Conservation (phyloP, 352 stramenopile genomes). For the Phytopythium kandeliae region DNA sequence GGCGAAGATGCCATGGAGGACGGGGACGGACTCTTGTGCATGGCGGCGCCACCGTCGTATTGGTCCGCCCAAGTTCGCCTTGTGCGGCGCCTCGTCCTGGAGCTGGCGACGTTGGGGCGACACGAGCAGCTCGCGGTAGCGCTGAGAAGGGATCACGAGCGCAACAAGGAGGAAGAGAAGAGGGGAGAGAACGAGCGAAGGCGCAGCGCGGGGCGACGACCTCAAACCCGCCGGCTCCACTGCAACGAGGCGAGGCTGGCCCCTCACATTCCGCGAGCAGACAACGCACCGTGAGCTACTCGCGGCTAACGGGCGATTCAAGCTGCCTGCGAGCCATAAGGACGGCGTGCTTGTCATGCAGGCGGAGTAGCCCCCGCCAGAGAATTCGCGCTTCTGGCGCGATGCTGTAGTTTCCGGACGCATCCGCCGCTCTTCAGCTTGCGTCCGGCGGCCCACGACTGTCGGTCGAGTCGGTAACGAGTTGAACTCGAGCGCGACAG, state of each 20-base stretch:
- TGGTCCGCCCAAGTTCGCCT: no score
- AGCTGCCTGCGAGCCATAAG: no score
- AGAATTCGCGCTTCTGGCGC: no score
- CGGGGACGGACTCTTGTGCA: conserved; percentile 1
- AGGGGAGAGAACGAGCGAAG: neutral
- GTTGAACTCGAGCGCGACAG: neutral
- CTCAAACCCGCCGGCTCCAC: neutral
- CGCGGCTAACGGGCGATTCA: neutral
- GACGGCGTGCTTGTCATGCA: no score
- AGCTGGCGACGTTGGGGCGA: neutral
- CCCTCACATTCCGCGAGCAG: neutral
- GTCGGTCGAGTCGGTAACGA: no score
- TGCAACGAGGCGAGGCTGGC: neutral
- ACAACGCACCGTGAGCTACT: neutral
- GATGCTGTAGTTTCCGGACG: no score
- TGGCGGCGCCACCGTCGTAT: neutral
- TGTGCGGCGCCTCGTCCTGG: no score
- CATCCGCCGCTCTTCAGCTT: no score
- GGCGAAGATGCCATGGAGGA: neutral
- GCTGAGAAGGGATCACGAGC: neutral
- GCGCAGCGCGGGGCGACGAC: no score
- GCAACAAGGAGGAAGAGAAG: neutral
- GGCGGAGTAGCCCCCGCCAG: no score
- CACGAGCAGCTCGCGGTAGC: neutral
- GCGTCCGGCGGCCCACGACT: no score